Evolutionary conservation across 192 early-diverging fungal species (phyloP).

Genomic region (Linnemannia schmuckeri): DNA sequence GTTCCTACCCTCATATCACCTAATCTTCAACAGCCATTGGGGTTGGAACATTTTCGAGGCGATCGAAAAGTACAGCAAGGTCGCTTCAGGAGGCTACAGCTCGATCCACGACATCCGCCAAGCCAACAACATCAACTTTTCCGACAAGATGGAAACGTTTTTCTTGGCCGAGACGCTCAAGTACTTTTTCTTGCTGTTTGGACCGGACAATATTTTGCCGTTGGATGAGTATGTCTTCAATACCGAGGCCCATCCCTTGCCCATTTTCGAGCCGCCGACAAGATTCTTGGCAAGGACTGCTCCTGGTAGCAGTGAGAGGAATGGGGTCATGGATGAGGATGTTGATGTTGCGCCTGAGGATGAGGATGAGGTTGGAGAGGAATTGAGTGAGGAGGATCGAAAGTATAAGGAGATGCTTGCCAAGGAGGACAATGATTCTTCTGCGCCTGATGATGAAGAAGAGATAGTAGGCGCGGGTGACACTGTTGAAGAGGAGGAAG

Average conservation of each 20-base stretch:
- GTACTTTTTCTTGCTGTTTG: slow-evolving; percentile 86
- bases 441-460: slow-evolving; percentile 13
- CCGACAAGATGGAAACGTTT: slow-evolving; percentile 73
- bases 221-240: slow-evolving; percentile 85
- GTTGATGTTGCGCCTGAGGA: background rate
- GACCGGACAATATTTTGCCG: slow-evolving; percentile 67
- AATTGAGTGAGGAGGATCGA: slow-evolving; percentile 6
- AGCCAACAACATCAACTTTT: slow-evolving; percentile 52
- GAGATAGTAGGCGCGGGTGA: background rate
- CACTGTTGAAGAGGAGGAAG: slow-evolving; percentile 11
- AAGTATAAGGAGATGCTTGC: slow-evolving; percentile 18
- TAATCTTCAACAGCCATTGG: slow-evolving; percentile 64
- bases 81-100: slow-evolving; percentile 69
- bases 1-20: background rate
- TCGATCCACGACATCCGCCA: slow-evolving; percentile 62
- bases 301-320: background rate
- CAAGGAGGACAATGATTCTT: slow-evolving; percentile 12
- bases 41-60: slow-evolving; percentile 87
- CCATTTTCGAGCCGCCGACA: slow-evolving; percentile 43
- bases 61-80: slow-evolving; percentile 83
- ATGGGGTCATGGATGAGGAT: slow-evolving; percentile 7
- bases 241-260: slow-evolving; percentile 88
- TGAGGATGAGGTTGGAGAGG: slow-evolving; percentile 2
- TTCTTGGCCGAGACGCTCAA: slow-evolving; percentile 91
- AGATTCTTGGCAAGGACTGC: slow-evolving; percentile 21